Conservation (phyloP, 2,329 filamentous ascomycete species). For the Xylariaceae sp. region DNA sequence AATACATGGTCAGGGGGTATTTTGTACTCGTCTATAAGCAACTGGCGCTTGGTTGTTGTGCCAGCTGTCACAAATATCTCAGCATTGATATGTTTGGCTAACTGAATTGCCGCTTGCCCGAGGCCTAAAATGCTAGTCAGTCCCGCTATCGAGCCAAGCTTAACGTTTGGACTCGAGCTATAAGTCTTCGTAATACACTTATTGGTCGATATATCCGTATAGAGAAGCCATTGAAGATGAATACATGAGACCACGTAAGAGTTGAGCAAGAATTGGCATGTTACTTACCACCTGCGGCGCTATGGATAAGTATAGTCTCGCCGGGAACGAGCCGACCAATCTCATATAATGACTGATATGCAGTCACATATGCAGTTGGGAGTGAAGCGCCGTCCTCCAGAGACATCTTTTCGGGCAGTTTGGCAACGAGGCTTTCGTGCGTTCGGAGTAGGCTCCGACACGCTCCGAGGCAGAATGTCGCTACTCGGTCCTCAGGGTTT, state of each 20-base stretch:
- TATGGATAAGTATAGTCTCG: constrained; percentile 34
- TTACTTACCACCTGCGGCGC: constrained; percentile 21
- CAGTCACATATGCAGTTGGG: constrained; percentile 37
- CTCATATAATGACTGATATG: constrained; percentile 34
- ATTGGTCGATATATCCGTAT: no score
- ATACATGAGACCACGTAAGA: no score
- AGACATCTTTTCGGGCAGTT: constrained; percentile 6
- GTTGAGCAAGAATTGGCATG: neutral
- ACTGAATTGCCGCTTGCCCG: constrained; percentile 27
- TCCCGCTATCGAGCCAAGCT: neutral
- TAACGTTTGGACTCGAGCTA: no score
- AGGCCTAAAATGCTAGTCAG: constrained; percentile 9
- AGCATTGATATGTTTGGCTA: constrained; percentile 25
- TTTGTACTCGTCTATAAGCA: constrained; percentile 35
- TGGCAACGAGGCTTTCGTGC: constrained; percentile 8
- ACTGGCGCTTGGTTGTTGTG: constrained; percentile 34
- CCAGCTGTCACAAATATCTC: constrained; percentile 40
- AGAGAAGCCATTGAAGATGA: no score
- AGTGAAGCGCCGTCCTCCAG: constrained; percentile 36
- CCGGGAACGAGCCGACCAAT: constrained; percentile 33
- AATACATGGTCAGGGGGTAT: constrained; percentile 40
- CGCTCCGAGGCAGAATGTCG: constrained; percentile 7
- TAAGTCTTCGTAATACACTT: no score
- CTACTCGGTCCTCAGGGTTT: constrained; percentile 15
- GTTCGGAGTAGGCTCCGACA: constrained; percentile 11